phyloP scores from a whole-genome alignment of 2,329 filamentous ascomycete genomes.

The Alternaria sp. region DNA sequence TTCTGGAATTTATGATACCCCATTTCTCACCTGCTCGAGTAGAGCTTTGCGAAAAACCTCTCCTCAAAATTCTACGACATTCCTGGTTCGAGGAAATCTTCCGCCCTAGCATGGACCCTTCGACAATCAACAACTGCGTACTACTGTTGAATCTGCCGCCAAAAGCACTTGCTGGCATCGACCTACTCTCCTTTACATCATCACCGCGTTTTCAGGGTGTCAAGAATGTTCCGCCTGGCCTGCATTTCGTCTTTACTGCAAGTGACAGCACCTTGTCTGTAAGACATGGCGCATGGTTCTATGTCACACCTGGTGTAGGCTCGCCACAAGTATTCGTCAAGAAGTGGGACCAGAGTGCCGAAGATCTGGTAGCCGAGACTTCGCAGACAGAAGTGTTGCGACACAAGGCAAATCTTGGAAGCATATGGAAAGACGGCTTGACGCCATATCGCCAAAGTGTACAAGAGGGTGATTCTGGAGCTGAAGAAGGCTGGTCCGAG shows the following conservation, averaged over 20 bases:
- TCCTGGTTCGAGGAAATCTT: constrained; percentile 47
- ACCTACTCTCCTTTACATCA: constrained; percentile 68
- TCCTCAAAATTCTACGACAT: constrained; percentile 47
- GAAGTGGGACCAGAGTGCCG: constrained; percentile 62
- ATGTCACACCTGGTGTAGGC: constrained; percentile 53
- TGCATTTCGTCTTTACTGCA: constrained; percentile 69
- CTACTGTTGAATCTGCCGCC: constrained; percentile 57
- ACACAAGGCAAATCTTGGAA: constrained; percentile 64
- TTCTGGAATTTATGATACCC: constrained; percentile 28
- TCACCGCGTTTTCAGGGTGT: constrained; percentile 69
- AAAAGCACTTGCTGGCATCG: constrained; percentile 62
- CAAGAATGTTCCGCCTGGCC: constrained; percentile 64
- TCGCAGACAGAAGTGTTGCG: constrained; percentile 55
- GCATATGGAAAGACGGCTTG: constrained; percentile 63
- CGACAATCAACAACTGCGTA: constrained; percentile 46
- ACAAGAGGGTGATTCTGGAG: constrained; percentile 34
- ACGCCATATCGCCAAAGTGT: constrained; percentile 58
- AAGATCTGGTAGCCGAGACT: constrained; percentile 56
- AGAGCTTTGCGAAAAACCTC: constrained; percentile 23
- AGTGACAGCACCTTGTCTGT: constrained; percentile 66
- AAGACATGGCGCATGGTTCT: constrained; percentile 69
- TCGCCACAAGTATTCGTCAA: constrained; percentile 60
- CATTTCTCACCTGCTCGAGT: constrained; percentile 25
- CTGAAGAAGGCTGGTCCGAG: constrained; percentile 46
- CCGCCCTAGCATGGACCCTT: constrained; percentile 45